phyloP scores from a whole-genome alignment of 1,284 basidiomycete genomes.

The Moesziomyces parantarcticus region DNA sequence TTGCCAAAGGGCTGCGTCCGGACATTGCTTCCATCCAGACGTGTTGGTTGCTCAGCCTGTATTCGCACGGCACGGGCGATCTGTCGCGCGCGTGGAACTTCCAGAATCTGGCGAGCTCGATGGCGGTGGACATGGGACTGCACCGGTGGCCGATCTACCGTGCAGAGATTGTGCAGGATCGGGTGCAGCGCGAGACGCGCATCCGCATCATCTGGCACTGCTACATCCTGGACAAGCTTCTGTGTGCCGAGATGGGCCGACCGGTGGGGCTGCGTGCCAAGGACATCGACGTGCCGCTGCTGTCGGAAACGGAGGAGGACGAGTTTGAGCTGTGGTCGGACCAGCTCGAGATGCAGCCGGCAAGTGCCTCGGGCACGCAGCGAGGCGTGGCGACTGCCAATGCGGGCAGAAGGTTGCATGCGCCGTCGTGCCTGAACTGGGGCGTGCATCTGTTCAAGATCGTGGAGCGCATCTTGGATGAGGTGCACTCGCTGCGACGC shows the following conservation, averaged over 20 bases:
- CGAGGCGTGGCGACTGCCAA: neutral
- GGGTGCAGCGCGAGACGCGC: conserved; percentile 65
- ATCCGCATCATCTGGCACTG: conserved; percentile 69
- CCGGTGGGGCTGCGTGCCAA: conserved; percentile 68
- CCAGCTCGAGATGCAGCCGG: conserved; percentile 46
- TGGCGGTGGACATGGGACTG: conserved; percentile 70
- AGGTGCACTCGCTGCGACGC: conserved; percentile 58
- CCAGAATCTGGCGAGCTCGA: conserved; percentile 68
- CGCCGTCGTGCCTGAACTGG: conserved; percentile 56
- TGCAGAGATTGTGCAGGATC: conserved; percentile 51
- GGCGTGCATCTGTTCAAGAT: conserved; percentile 59
- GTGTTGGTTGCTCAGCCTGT: conserved; percentile 68
- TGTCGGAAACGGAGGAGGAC: conserved; percentile 68
- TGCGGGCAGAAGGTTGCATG: conserved; percentile 33
- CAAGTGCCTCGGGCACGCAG: neutral
- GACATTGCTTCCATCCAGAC: conserved; percentile 65
- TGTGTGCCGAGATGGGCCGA: conserved; percentile 69
- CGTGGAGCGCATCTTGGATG: conserved; percentile 55
- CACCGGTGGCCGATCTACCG: conserved; percentile 64
- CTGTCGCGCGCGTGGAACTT: conserved; percentile 69
- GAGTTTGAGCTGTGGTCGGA: conserved; percentile 69
- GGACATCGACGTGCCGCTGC: conserved; percentile 68
- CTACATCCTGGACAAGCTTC: conserved; percentile 69
- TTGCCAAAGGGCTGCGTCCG: conserved; percentile 50
- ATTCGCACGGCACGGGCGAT: conserved; percentile 70